phyloP scores from a whole-genome alignment of 2,329 filamentous ascomycete species.

The Paracorniculantispora psalliotae region DNA sequence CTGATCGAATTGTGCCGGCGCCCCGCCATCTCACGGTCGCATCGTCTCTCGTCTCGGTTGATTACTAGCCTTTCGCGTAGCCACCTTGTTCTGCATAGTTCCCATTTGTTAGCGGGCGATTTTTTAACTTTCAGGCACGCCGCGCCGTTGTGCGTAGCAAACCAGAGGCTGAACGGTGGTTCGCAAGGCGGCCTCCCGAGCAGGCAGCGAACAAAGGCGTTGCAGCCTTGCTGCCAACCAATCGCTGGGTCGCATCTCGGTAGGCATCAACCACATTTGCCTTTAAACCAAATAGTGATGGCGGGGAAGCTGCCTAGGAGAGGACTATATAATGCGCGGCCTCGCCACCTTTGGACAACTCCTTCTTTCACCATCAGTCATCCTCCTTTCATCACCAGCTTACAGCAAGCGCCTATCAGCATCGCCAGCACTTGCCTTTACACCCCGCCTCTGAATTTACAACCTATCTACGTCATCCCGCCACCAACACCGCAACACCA shows the following conservation, averaged over 20 bases:
- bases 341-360: background rate
- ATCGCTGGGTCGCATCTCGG: background rate
- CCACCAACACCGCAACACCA: background rate
- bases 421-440: background rate
- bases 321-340: background rate
- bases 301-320: background rate
- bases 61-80: background rate
- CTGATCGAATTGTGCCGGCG: no score
- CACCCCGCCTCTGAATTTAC: background rate
- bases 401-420: no score
- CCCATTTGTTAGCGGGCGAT: background rate
- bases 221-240: background rate
- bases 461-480: background rate
- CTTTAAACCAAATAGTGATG: background rate
- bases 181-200: slow-evolving; percentile 8
- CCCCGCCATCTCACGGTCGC: no score
- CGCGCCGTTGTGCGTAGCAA: background rate
- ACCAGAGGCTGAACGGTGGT: background rate
- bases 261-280: slow-evolving; percentile 5
- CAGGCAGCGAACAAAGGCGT: background rate
- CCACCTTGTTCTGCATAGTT: no score
- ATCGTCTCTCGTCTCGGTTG: background rate
- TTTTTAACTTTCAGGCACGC: background rate
- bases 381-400: background rate
- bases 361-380: background rate